Evolutionary conservation across 441 rosid species (phyloP).

Genomic region (Pelargonium australe): DNA sequence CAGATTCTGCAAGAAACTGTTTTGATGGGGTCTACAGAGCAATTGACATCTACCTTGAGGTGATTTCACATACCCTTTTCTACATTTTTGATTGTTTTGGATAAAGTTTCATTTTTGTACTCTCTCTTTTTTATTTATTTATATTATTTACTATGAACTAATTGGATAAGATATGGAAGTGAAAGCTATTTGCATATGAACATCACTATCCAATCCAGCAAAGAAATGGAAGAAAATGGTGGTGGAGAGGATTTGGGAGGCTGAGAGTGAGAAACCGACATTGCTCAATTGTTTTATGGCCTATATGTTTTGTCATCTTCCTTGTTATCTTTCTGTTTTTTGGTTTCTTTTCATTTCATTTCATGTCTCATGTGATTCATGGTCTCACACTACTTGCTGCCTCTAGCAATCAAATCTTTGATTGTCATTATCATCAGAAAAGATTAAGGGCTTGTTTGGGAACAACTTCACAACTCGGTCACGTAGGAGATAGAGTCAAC

Average conservation of each 20-base stretch:
- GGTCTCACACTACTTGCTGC: not conserved
- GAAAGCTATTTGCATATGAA: not conserved
- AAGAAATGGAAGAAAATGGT: not conserved
- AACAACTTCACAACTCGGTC: too few relatives aligned
- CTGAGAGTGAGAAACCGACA: not conserved
- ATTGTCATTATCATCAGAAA: not conserved
- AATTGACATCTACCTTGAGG: slow-evolving; percentile 72
- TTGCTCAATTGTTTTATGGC: not conserved
- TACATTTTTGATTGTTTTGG: too few relatives aligned
- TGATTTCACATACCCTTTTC: slow-evolving; percentile 18
- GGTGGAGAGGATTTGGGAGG: slow-evolving; percentile 5
- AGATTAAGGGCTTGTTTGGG: not conserved
- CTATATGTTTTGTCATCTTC: not conserved
- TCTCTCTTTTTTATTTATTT: too few relatives aligned
- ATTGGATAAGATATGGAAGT: not conserved
- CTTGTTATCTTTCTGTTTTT: not conserved
- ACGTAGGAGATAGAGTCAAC: too few relatives aligned
- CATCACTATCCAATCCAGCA: not conserved
- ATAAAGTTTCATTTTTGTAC: too few relatives aligned
- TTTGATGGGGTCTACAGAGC: slow-evolving; percentile 72
- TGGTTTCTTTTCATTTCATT: not conserved
- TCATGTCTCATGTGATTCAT: not conserved
- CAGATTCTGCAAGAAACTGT: slow-evolving; percentile 63
- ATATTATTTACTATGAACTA: too few relatives aligned
- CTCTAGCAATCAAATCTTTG: too few relatives aligned